Percentiles rank a stretch among this genome's conserved stretches.
These are phyloP conservation scores for Yarrowia sp. DNA, from an alignment of 805 yeast genomes.

Conservation along the genomic window DNA sequence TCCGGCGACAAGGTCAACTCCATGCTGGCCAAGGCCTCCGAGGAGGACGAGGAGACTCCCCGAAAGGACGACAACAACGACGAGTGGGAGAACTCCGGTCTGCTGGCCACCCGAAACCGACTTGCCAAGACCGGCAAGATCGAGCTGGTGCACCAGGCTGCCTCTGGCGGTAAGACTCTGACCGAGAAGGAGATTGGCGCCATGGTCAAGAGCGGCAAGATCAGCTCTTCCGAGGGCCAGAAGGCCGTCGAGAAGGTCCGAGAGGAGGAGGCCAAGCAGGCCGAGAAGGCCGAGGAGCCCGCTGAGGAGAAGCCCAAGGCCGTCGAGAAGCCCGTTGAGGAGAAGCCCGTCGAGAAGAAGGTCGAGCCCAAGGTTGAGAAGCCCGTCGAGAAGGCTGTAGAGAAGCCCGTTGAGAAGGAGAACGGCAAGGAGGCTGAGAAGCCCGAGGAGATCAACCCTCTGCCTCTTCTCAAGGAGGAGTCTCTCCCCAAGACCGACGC, in stretches of 20 bases:
- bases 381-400: conserved; percentile 2
- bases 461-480: conserved; percentile 24
- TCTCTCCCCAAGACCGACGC: conserved; percentile 5
- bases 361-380: background rate
- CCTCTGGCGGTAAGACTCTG: conserved; percentile 22
- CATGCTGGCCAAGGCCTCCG: conserved; percentile 27
- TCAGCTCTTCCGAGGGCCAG: conserved; percentile 26
- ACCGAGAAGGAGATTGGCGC: conserved; percentile 25
- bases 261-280: conserved; percentile 24
- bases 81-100: conserved; percentile 28
- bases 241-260: conserved; percentile 28
- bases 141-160: conserved; percentile 28
- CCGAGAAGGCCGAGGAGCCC: background rate
- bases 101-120: conserved; percentile 29
- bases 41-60: conserved; percentile 28
- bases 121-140: conserved; percentile 31
- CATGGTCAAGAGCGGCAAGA: conserved; percentile 24
- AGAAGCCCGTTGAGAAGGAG: background rate
- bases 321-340: conserved; percentile 4
- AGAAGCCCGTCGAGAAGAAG: conserved; percentile 3
- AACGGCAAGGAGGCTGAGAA: conserved; percentile 5
- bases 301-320: conserved; percentile 5
- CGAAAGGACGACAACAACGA: conserved; percentile 29
- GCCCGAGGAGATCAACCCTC: conserved; percentile 1
- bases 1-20: conserved; percentile 29